phyloP scores from a whole-genome alignment of 192 early-diverging fungal species.

The Podila epigama region DNA sequence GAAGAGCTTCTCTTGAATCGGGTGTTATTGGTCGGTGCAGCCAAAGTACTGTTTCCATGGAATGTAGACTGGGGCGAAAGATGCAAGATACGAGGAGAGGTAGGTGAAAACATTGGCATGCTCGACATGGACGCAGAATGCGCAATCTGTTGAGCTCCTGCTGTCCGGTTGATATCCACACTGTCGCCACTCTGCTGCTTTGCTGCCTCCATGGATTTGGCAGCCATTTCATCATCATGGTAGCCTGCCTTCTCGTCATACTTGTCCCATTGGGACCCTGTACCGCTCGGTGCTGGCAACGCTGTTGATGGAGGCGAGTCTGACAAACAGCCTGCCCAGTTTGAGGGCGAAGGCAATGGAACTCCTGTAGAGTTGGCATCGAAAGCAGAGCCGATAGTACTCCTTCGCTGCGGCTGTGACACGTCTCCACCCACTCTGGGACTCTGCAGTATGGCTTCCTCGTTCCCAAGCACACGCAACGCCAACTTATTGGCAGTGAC shows the following conservation, averaged over 20 bases:
- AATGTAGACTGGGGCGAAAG: not conserved
- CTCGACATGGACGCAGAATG: slow-evolving; percentile 5
- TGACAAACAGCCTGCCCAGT: slow-evolving; percentile 30
- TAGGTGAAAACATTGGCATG: slow-evolving; percentile 2
- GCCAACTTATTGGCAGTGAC: slow-evolving; percentile 1
- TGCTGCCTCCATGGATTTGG: not conserved
- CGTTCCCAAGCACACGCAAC: slow-evolving; percentile 7
- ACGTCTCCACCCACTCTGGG: not conserved
- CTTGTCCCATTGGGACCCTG: not conserved
- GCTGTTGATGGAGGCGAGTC: not conserved
- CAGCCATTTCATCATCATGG: not conserved
- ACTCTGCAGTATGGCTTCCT: slow-evolving; percentile 1
- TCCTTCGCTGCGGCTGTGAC: slow-evolving; percentile 1
- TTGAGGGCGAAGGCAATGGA: slow-evolving; percentile 15
- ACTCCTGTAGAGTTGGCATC: slow-evolving; percentile 2
- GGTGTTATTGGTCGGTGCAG: not conserved
- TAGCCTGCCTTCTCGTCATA: not conserved
- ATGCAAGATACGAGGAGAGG: not conserved
- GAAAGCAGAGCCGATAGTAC: slow-evolving; percentile 10
- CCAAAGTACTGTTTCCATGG: not conserved
- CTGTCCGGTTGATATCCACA: not conserved
- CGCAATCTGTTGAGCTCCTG: not conserved
- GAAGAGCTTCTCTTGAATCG: slow-evolving; percentile 4
- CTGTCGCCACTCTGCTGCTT: not conserved
- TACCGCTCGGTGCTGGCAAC: not conserved